These are phyloP conservation scores for Lentinula novae-zelandiae DNA, from an alignment of 1,284 basidiomycete species.

Conservation along the genomic window DNA sequence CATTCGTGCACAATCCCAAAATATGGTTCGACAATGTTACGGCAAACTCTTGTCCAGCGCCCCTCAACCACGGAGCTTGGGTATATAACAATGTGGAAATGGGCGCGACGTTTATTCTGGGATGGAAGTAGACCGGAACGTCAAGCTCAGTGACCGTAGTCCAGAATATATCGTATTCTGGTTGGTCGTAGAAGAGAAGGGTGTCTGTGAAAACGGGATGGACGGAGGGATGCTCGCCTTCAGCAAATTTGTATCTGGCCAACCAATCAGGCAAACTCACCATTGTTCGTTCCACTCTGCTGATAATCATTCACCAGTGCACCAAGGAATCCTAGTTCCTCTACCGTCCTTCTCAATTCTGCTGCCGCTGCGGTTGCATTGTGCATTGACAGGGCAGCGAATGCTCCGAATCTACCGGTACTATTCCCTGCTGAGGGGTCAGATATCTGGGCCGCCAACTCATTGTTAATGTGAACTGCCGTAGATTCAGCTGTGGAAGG, in stretches of 20 bases:
- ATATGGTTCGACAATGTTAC: constrained; percentile 37
- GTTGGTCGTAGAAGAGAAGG: constrained; percentile 22
- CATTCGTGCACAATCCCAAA: constrained; percentile 36
- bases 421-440: constrained; percentile 3
- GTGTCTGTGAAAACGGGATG: constrained; percentile 23
- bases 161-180: constrained; percentile 16
- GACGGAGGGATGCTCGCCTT: neutral
- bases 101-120: constrained; percentile 27
- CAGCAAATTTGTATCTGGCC: neutral
- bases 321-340: constrained; percentile 16
- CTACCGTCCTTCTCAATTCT: constrained; percentile 14
- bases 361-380: constrained; percentile 13
- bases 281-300: constrained; percentile 12
- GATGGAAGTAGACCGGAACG: constrained; percentile 18
- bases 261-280: neutral
- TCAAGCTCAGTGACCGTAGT: constrained; percentile 13
- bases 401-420: constrained; percentile 14
- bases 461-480: constrained; percentile 22
- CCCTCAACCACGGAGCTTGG: constrained; percentile 31
- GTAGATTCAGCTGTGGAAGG: constrained; percentile 21
- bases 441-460: constrained; percentile 9
- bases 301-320: constrained; percentile 17
- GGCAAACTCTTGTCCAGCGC: constrained; percentile 35
- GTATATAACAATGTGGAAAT: constrained; percentile 25
- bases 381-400: constrained; percentile 17